These are phyloP conservation scores for Aspergillus hancockii DNA, from an alignment of 495 filamentous ascomycete genomes.

Conservation along the genomic window DNA sequence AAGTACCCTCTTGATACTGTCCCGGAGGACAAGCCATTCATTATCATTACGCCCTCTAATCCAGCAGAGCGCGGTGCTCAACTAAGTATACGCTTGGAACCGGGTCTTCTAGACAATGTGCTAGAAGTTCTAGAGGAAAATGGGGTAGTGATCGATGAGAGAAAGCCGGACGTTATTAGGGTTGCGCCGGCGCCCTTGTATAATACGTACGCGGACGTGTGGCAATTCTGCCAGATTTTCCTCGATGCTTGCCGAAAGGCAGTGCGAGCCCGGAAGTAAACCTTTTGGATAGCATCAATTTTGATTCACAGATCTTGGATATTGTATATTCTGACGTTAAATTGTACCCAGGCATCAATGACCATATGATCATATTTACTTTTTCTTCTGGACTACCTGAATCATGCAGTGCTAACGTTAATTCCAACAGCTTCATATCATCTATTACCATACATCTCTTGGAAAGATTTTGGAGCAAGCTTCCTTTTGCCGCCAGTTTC, in stretches of 20 bases:
- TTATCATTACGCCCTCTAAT: conserved; percentile 78
- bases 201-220: conserved; percentile 80
- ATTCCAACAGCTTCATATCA: too few relatives aligned
- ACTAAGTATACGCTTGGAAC: conserved; percentile 70
- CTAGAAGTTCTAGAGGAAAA: conserved; percentile 66
- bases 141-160: conserved; percentile 82
- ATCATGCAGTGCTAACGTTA: too few relatives aligned
- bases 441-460: too few relatives aligned
- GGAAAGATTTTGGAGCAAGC: too few relatives aligned
- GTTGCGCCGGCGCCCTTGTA: conserved; percentile 93
- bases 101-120: conserved; percentile 67
- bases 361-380: too few relatives aligned
- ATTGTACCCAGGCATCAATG: too few relatives aligned
- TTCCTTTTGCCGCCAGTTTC: too few relatives aligned
- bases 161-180: conserved; percentile 85
- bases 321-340: too few relatives aligned
- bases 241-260: conserved; percentile 38
- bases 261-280: conserved; percentile 22
- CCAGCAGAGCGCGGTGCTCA: conserved; percentile 79
- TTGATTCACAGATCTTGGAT: too few relatives aligned
- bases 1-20: conserved; percentile 37
- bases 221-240: conserved; percentile 65
- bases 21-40: conserved; percentile 54
- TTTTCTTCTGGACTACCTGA: too few relatives aligned
- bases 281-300: too few relatives aligned